Conservation (phyloP, 495 filamentous ascomycete species). For the Hypoxylon crocopeplum region DNA sequence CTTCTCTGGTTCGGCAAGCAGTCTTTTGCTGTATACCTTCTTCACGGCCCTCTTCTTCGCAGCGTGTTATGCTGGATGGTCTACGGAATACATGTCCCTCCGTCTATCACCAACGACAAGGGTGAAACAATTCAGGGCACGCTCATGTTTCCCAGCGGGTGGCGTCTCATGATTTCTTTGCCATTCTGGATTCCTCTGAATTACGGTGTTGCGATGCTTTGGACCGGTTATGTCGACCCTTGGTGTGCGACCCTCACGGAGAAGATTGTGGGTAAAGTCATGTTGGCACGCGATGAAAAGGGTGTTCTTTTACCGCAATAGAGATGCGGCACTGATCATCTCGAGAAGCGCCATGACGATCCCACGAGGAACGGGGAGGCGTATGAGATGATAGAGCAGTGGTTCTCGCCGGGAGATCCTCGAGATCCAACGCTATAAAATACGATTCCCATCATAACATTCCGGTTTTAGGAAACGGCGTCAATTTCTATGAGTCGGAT, state of each 20-base stretch:
- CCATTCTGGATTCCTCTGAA: constrained; percentile 65
- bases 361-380: not conserved
- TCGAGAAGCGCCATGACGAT: constrained; percentile 8
- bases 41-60: constrained; percentile 70
- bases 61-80: constrained; percentile 69
- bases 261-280: constrained; percentile 61
- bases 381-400: not conserved
- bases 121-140: constrained; percentile 48
- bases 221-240: constrained; percentile 71
- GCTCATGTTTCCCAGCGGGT: constrained; percentile 45
- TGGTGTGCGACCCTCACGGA: constrained; percentile 68
- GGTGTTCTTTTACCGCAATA: constrained; percentile 45
- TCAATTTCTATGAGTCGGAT: not conserved
- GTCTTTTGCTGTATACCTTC: constrained; percentile 72
- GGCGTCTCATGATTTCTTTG: constrained; percentile 51
- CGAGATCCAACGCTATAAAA: not conserved
- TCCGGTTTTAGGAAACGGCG: not conserved
- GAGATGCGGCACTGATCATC: constrained; percentile 5
- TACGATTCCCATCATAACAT: not conserved
- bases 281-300: constrained; percentile 58
- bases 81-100: constrained; percentile 63
- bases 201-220: constrained; percentile 64
- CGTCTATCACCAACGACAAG: constrained; percentile 56
- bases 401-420: not conserved
- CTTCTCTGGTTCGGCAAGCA: constrained; percentile 73